Percentiles rank a stretch among this genome's conserved stretches.
phyloP scores from a whole-genome alignment of 2,329 filamentous ascomycete species.

The Curvularia lunata region DNA sequence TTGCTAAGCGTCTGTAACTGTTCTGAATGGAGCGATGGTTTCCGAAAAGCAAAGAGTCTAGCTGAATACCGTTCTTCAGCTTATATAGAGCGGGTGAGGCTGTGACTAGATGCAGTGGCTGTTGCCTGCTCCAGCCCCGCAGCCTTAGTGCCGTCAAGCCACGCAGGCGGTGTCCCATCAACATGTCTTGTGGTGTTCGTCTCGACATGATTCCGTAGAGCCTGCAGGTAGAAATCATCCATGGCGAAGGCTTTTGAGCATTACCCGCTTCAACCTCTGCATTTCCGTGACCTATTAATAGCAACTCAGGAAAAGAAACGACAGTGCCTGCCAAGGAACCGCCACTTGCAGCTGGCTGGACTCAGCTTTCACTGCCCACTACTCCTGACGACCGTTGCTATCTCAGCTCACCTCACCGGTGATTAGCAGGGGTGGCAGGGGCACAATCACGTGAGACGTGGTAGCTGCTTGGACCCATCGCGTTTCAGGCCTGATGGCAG shows the following conservation, averaged over 20 bases:
- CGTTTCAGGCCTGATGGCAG: slow-evolving; percentile 22
- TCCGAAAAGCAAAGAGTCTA: neutral
- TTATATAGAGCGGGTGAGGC: slow-evolving; percentile 3
- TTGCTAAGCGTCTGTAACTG: neutral
- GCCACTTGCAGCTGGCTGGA: neutral
- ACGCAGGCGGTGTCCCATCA: neutral
- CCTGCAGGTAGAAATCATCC: neutral
- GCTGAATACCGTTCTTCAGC: neutral
- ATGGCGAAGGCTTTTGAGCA: neutral
- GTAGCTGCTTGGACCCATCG: slow-evolving; percentile 11
- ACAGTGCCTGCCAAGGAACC: neutral
- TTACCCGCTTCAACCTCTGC: neutral
- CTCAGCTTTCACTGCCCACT: neutral
- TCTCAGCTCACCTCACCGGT: neutral
- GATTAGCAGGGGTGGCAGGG: slow-evolving; percentile 9
- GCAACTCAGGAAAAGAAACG: neutral
- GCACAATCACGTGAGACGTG: slow-evolving; percentile 19
- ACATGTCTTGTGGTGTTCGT: neutral
- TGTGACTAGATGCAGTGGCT: neutral
- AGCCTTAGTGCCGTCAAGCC: neutral
- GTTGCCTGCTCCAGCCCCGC: slow-evolving; percentile 10
- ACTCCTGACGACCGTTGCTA: slow-evolving; percentile 8
- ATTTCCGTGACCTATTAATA: neutral
- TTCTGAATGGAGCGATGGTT: neutral
- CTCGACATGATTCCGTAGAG: neutral